Conservation (phyloP, 805 yeast genomes). For the Candida ipomoeae region DNA sequence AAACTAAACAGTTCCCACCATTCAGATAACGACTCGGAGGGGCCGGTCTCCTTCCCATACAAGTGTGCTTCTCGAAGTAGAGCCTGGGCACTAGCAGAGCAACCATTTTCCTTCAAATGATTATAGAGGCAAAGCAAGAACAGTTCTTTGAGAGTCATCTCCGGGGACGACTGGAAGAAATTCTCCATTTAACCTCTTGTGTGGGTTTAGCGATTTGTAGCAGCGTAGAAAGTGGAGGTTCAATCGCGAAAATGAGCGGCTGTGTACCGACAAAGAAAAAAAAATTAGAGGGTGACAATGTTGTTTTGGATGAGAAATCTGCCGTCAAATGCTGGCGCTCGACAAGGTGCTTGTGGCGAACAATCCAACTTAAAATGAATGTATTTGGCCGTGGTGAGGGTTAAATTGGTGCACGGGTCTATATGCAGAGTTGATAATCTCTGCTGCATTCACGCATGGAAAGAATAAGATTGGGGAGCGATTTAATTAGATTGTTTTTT, state of each 20-base stretch:
- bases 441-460: not conserved
- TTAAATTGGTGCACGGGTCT: not conserved
- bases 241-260: not conserved
- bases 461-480: not conserved
- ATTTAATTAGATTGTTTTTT: too few relatives aligned
- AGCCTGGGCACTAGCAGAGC: conserved; percentile 1
- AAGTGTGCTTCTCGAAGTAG: conserved; percentile 2
- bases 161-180: conserved; percentile 1
- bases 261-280: not conserved
- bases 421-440: not conserved
- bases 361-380: not conserved
- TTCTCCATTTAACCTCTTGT: not conserved
- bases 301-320: not conserved
- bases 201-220: not conserved
- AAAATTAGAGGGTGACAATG: not conserved
- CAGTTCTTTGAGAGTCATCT: not conserved
- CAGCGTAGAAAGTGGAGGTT: not conserved
- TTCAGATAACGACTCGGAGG: not conserved
- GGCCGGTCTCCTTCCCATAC: not conserved
- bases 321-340: not conserved
- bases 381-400: conserved; percentile 1
- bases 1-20: conserved; percentile 3
- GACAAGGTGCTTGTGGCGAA: not conserved
- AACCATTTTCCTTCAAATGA: conserved; percentile 1
- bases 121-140: conserved; percentile 2